Percentiles rank a stretch among this genome's conserved stretches.
Conservation (phyloP, 2,329 filamentous ascomycete genomes). For the Emergomyces orientalis region DNA sequence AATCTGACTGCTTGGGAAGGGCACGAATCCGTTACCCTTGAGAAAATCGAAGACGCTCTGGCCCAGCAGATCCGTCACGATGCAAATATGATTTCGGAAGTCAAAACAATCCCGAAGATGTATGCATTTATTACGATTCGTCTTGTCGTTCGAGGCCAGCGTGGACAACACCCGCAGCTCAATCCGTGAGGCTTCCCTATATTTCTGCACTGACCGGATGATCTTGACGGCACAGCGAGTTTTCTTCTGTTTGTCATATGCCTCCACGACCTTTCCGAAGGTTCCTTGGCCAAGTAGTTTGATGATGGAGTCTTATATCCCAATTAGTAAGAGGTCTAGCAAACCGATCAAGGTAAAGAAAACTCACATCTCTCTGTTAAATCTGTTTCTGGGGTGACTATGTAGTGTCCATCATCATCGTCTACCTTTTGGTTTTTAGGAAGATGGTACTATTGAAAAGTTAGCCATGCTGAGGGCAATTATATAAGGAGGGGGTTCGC, state of each 20-base stretch:
- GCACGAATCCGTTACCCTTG: slow-evolving; percentile 89
- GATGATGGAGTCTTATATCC: slow-evolving; percentile 64
- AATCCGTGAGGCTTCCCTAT: slow-evolving; percentile 89
- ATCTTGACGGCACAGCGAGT: slow-evolving; percentile 93
- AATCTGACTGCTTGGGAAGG: slow-evolving; percentile 97
- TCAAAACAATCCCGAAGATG: slow-evolving; percentile 96
- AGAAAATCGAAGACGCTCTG: slow-evolving; percentile 98
- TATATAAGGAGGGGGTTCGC: slow-evolving; percentile 20
- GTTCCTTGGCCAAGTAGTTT: slow-evolving; percentile 92
- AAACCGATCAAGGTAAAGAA: slow-evolving; percentile 8
- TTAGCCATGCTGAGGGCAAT: slow-evolving; percentile 9
- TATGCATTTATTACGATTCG: slow-evolving; percentile 93
- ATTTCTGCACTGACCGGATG: slow-evolving; percentile 96
- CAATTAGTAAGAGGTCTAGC: slow-evolving; percentile 17
- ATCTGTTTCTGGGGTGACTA: slow-evolving; percentile 76
- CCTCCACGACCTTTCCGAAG: slow-evolving; percentile 96
- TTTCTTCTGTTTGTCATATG: slow-evolving; percentile 66
- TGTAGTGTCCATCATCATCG: slow-evolving; percentile 94
- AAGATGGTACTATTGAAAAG: slow-evolving; percentile 34
- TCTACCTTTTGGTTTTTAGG: slow-evolving; percentile 64
- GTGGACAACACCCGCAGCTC: slow-evolving; percentile 89
- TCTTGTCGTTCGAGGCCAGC: slow-evolving; percentile 77
- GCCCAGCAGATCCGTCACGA: slow-evolving; percentile 66
- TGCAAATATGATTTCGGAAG: slow-evolving; percentile 92
- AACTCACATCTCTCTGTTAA: slow-evolving; percentile 81